Evolutionary conservation across 495 filamentous ascomycete genomes (phyloP), one percentile per base, ranked within the genome.

Genomic region (Cercophora samala): DNA sequence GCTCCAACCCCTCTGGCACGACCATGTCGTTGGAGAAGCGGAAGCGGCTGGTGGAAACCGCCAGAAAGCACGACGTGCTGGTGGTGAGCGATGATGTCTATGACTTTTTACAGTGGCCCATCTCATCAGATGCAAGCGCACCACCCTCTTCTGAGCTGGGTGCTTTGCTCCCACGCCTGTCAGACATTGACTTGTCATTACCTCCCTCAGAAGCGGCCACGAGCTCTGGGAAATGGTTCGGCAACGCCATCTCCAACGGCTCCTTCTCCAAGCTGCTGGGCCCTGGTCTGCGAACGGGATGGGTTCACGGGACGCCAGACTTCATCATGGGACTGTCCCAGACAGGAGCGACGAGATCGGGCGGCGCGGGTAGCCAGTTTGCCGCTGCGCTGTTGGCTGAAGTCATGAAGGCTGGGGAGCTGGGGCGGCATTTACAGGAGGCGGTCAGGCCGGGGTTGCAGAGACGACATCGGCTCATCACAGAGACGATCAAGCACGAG

Each of bases 81-180:
- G 76, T 96, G 58, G 83, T 97, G n/a, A 84, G 84, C 15, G 93
- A 97, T 77, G 93, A 97, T 75, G 92, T 97, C 1, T 97, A 97
- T 67, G 93, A 97, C 75, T 88, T 92, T 66, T 81, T 97, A 0
- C 89, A 91, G 73, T 95, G 92, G 87, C 8, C 37, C 13, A 46
- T 46, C 37, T 9, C 13, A 2, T 9, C 37, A 46, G 9, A 32
- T 8, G 4, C 29, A 4, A 83, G 85, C 5, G 62, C 69, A 60
- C 32, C 18, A 18, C 66, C 25, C 32, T 13, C 37, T 54, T 69
- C 29, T 64, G 17, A 58, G 1, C 53, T 54, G 0, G 46, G 59
- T 18, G 63, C 65, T 3, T 66, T 66, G 0, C 71, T 91, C 3
- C 91, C 93, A 2, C 84, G 93, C 1, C 73, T 96, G 2, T 88